Base-by-base conservation (phyloP, 345 rosid genomes). In the Moricandia arvensis region DNA sequence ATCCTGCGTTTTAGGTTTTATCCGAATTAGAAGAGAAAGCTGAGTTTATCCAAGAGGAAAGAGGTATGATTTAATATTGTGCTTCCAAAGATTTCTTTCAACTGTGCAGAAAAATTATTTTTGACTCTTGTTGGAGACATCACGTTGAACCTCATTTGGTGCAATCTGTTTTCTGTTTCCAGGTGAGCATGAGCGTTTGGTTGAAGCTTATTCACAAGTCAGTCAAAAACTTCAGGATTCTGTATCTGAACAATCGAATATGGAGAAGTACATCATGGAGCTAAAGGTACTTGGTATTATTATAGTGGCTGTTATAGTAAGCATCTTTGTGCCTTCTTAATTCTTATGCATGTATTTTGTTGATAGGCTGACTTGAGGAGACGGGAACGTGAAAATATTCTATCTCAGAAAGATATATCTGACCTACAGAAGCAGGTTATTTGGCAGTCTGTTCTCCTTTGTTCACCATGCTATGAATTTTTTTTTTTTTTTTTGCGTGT, bases 11-110 rank as follows among this genome's bases (percentile, higher is more conserved):
- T 35, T 79, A 94, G 98, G 99, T 95, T 34, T 82, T 95, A 21
- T 85, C 72, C 71, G 99, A 95, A 80, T 55, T 95, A 71, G 97
- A 92, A 87, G 96, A 95, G 81, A 95, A 95, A 81, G 99, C 97
- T 0, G 93, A 84, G 51, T 74, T 85, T 51, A 88, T 95, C 71
- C 77, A 88, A 84, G 99, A 95, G 80, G 99, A 95, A 88, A 88
- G 99, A 87, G 99, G 99, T 83, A 78, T 17, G 38, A 41, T 64
- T 30, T 12, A 45, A 8, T 59, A 37, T 8, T 57, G 47, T 66
- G 43, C 61, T 63, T 51, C 21, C n/a, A 12, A 43, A 26, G 29
- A 13, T 16, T 57, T 30, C 15, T 70, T 55, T 57, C 35, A 59
- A 24, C 60, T 34, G 58, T 33, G 57, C 18, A 6, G 5, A 21